A percentile compares a stretch with the other conserved stretches of the same genome.
Evolutionary conservation across 495 filamentous ascomycete species (phyloP).

Genomic region (Tuber umbilicatum): DNA sequence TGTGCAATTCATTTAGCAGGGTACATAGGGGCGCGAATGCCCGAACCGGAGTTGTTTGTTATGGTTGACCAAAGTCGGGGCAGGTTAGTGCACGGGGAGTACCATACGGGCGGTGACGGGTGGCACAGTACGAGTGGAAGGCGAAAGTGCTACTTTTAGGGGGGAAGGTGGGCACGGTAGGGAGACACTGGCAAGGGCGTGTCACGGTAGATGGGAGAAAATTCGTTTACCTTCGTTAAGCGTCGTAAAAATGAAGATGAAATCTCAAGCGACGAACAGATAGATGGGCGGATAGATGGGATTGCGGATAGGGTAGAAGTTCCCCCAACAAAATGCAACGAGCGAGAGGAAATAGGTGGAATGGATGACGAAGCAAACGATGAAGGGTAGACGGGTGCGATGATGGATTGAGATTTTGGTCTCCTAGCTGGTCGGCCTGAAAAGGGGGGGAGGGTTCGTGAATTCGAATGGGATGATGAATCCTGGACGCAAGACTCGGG

Average conservation of each 20-base stretch:
- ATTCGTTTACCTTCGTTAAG: slow-evolving; percentile 23
- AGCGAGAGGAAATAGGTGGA: slow-evolving; percentile 2
- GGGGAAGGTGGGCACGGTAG: neutral
- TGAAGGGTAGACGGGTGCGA: neutral
- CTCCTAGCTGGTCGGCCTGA: neutral
- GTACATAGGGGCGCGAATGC: slow-evolving; percentile 8
- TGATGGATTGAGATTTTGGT: neutral
- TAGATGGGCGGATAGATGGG: neutral
- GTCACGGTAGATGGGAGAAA: neutral
- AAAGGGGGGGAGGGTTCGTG: slow-evolving; percentile 4
- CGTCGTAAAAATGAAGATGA: slow-evolving; percentile 11
- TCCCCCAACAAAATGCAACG: slow-evolving; percentile 12
- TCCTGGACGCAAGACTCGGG: slow-evolving; percentile 8
- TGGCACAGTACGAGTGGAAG: neutral
- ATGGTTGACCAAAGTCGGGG: neutral
- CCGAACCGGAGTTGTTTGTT: neutral
- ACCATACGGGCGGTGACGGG: neutral
- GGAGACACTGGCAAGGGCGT: neutral
- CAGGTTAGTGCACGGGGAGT: slow-evolving; percentile 11
- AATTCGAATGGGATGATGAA: slow-evolving; percentile 13
- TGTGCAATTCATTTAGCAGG: slow-evolving; percentile 1
- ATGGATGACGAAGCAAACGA: slow-evolving; percentile 8
- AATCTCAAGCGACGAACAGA: neutral
- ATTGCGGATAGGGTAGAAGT: neutral
- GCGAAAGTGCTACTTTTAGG: neutral